Conservation (phyloP, 1,284 basidiomycete genomes). For the Boletellus deceptivus region DNA sequence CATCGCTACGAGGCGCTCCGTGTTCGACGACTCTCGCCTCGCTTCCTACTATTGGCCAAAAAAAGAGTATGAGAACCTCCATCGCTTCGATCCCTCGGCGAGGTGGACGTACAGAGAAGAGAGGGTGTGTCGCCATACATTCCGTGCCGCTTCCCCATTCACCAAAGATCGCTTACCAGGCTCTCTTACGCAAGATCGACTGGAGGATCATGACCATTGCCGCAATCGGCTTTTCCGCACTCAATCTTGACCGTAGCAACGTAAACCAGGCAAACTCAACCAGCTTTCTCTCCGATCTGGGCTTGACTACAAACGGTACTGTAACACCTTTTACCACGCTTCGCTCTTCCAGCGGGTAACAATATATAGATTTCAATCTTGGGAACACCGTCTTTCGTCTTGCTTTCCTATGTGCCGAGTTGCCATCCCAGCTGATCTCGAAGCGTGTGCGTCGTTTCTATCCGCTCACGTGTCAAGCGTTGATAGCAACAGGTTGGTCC, state of each 20-base stretch:
- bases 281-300: constrained; percentile 63
- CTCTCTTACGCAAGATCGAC: constrained; percentile 47
- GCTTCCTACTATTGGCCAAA: constrained; percentile 55
- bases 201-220: constrained; percentile 49
- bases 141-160: too few species aligned
- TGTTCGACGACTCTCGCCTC: constrained; percentile 56
- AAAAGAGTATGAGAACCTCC: constrained; percentile 55
- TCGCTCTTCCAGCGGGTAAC: too few species aligned
- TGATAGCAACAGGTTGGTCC: neutral
- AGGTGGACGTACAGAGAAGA: constrained; percentile 74
- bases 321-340: neutral
- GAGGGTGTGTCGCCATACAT: constrained; percentile 21
- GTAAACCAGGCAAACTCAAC: constrained; percentile 64
- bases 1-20: constrained; percentile 40
- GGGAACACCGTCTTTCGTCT: neutral
- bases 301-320: constrained; percentile 53
- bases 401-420: constrained; percentile 1
- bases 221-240: constrained; percentile 44
- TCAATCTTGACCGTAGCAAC: constrained; percentile 48
- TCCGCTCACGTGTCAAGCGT: too few species aligned
- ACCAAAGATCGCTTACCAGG: neutral
- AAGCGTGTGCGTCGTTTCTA: neutral
- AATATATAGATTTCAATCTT: neutral
- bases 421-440: constrained; percentile 1
- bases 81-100: constrained; percentile 63